These are phyloP conservation scores for Pleurotus platypus DNA, from an alignment of 768 basidiomycete species.

Conservation along the genomic window DNA sequence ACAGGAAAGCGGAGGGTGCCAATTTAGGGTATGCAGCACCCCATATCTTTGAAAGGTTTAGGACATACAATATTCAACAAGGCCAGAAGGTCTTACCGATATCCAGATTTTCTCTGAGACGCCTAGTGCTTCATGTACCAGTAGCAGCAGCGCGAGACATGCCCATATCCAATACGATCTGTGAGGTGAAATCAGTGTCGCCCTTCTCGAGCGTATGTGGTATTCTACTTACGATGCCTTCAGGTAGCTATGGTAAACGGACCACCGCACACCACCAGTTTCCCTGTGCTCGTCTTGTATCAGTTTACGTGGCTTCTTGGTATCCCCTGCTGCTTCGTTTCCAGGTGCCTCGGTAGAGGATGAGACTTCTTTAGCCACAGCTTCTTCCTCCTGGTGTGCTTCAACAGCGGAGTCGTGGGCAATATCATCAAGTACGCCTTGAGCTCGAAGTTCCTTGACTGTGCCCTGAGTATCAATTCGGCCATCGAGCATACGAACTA, in stretches of 20 bases:
- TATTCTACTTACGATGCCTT: conserved; percentile 56
- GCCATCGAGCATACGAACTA: conserved; percentile 79
- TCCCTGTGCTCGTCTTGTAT: conserved; percentile 82
- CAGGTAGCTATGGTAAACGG: conserved; percentile 63
- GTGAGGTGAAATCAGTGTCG: background rate
- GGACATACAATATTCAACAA: no score
- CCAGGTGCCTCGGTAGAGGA: conserved; percentile 22
- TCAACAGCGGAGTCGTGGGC: conserved; percentile 47
- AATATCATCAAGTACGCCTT: conserved; percentile 62
- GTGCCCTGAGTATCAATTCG: conserved; percentile 75
- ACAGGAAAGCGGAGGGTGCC: conserved; percentile 24
- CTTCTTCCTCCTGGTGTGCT: conserved; percentile 42
- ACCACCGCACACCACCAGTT: conserved; percentile 80
- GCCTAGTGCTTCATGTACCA: conserved; percentile 41
- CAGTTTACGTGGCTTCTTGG: conserved; percentile 68
- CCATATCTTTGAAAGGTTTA: conserved; percentile 43
- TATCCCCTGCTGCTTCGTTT: conserved; percentile 16
- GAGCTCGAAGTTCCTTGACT: conserved; percentile 56
- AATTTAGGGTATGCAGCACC: conserved; percentile 53
- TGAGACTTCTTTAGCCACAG: conserved; percentile 23
- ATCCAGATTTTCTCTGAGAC: conserved; percentile 73
- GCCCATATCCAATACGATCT: conserved; percentile 67
- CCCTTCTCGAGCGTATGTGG: no score
- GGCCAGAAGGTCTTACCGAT: conserved; percentile 35
- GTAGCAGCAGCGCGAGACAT: conserved; percentile 44